Base-by-base conservation (phyloP, 371 early-diverging fungal species). In the Actinomortierella wolfii region DNA sequence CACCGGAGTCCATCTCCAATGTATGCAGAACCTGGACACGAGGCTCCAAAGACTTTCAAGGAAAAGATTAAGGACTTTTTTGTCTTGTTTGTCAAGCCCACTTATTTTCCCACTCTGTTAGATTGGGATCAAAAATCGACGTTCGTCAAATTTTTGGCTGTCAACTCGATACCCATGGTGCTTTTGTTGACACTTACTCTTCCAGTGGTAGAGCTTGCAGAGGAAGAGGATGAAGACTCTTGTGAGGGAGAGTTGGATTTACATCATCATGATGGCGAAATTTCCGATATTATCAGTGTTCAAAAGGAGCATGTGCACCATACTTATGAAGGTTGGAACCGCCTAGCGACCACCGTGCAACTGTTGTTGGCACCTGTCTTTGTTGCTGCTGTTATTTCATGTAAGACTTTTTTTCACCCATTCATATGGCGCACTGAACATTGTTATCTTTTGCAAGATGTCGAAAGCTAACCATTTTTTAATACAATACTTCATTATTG, bases 41-140 rank as follows among this genome's bases (percentile, higher is more conserved):
- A 34, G 34, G 7, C 11, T 34, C 34, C 34, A 4, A 34, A 34
- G 34, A 34, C 34, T 34, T 34, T 4, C 7, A 11, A 11, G 11
- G 34, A 34, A 11, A 34, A 34, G 34, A 11, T 34, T 4, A 34
- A 34, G 34, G 34, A 34, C 7, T 34, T 34, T 34, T 34, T 34
- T 11, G 4, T 34, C 34, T 34, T 34, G 34, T 34, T 34, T 34
- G 20, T 68, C 40, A 56, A 50, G 8, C 50, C 68, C 15, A 56
- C 65, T 39, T 65, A 87, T n/a, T 87, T 89, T 51, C 89, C 89
- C 6, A 80, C 82, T 0, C 58, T 87, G 7, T 41, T 64, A 9
- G 79, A 81, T 44, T 84, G 85, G 73, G 29, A 67, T 5, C 48
- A 83, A 14, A 86, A 87, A 34, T 77, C 84, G 8, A n/a, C 70